phyloP scores from a whole-genome alignment of 2,329 filamentous ascomycete species.

The Venturia pyrina region DNA sequence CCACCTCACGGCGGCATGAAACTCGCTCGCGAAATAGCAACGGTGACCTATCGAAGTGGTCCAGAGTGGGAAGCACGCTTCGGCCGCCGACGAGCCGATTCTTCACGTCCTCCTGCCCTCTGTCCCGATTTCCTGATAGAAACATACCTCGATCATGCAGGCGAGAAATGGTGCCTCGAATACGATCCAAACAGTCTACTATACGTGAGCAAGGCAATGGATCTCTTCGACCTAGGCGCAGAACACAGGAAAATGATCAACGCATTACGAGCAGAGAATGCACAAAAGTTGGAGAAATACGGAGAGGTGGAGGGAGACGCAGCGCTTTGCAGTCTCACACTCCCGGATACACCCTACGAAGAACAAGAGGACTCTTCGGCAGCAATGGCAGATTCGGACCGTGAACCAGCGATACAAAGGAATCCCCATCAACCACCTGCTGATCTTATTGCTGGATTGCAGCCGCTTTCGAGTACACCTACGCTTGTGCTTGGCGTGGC shows the following conservation, averaged over 20 bases:
- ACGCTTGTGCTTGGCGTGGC: constrained; percentile 87
- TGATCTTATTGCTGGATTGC: constrained; percentile 70
- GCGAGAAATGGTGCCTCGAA: constrained; percentile 94
- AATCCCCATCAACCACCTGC: constrained; percentile 50
- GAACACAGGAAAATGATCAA: constrained; percentile 56
- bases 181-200: constrained; percentile 93
- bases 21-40: constrained; percentile 91
- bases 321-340: constrained; percentile 61
- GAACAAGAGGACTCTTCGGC: constrained; percentile 54
- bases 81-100: constrained; percentile 75
- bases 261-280: constrained; percentile 51
- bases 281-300: constrained; percentile 44
- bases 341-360: constrained; percentile 76
- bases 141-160: constrained; percentile 94
- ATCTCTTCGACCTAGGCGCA: constrained; percentile 82
- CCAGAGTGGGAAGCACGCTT: constrained; percentile 98
- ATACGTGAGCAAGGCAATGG: constrained; percentile 98
- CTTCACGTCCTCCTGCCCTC: constrained; percentile 77
- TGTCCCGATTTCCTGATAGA: constrained; percentile 97
- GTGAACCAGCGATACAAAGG: not conserved
- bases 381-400: constrained; percentile 7
- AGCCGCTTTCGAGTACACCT: constrained; percentile 62
- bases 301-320: constrained; percentile 24
- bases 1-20: constrained; percentile 97
- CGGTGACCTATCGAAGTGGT: constrained; percentile 90